These are phyloP conservation scores for Trichophyton schoenleinii DNA, from an alignment of 2,329 filamentous ascomycete genomes.

Conservation along the genomic window DNA sequence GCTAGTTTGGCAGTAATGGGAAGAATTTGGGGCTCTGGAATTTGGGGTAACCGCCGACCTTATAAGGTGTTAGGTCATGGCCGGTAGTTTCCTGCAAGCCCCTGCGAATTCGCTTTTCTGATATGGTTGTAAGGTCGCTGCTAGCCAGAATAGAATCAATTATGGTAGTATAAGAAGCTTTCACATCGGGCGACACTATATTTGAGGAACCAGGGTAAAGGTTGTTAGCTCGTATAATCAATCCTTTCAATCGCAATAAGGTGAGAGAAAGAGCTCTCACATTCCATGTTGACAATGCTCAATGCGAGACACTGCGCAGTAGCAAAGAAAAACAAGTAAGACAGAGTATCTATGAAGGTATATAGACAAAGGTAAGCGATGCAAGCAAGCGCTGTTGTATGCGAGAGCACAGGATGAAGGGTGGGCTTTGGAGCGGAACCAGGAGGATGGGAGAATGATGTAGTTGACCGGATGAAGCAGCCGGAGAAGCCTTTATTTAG, in stretches of 20 bases:
- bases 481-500: conserved; percentile 4
- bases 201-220: conserved; percentile 10
- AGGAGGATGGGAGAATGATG: neutral
- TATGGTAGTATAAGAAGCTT: conserved; percentile 42
- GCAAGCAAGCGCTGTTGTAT: neutral
- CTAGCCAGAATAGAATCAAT: conserved; percentile 50
- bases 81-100: conserved; percentile 48
- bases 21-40: conserved; percentile 10
- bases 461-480: neutral
- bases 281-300: conserved; percentile 9
- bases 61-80: conserved; percentile 50
- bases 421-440: neutral
- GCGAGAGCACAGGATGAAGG: neutral
- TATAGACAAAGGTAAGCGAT: neutral
- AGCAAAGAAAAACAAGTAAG: neutral
- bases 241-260: neutral
- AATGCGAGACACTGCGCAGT: neutral
- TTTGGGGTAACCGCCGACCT: conserved; percentile 35
- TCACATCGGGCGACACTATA: conserved; percentile 38
- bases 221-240: neutral
- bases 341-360: neutral
- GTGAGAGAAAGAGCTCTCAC: conserved; percentile 7
- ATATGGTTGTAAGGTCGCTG: conserved; percentile 52
- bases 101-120: conserved; percentile 53
- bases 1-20: neutral